phyloP scores from a whole-genome alignment of 768 basidiomycete genomes.

The Dentipellis fragilis region DNA sequence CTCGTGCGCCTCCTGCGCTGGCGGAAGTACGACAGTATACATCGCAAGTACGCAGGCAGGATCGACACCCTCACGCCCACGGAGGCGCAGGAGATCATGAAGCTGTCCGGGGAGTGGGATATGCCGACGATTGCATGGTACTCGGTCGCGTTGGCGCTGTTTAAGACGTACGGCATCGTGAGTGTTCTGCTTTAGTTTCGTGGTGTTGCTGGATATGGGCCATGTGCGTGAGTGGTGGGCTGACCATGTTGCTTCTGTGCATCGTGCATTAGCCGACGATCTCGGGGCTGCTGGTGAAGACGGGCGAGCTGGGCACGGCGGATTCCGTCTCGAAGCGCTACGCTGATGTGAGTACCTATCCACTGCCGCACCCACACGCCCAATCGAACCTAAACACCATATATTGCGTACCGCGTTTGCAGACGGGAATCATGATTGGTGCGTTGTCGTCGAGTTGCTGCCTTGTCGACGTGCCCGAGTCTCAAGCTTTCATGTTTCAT shows the following conservation, averaged over 20 bases:
- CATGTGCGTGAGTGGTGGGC: too few species aligned
- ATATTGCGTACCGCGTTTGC: not conserved
- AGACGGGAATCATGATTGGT: not conserved
- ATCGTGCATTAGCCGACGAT: slow-evolving; percentile 46
- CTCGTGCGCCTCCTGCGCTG: not conserved
- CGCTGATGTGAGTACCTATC: slow-evolving; percentile 31
- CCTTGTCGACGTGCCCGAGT: not conserved
- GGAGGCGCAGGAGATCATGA: not conserved
- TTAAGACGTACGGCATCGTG: slow-evolving; percentile 44
- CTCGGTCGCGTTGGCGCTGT: slow-evolving; percentile 37
- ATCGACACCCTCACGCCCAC: not conserved
- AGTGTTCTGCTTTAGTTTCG: too few species aligned
- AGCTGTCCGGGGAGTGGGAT: not conserved
- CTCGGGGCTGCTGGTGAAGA: slow-evolving; percentile 31
- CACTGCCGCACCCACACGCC: too few species aligned
- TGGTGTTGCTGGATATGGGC: too few species aligned
- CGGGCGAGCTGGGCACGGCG: slow-evolving; percentile 28
- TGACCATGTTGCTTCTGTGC: too few species aligned
- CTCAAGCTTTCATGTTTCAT: not conserved
- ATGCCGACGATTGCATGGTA: slow-evolving; percentile 23
- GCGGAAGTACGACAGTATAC: not conserved
- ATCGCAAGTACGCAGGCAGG: not conserved
- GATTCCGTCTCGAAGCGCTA: slow-evolving; percentile 32
- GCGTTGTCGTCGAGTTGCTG: not conserved
- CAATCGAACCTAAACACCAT: not conserved